Evolutionary conservation across 75 land plant genomes (phyloP).

Genomic region (Pinus albicaulis): DNA sequence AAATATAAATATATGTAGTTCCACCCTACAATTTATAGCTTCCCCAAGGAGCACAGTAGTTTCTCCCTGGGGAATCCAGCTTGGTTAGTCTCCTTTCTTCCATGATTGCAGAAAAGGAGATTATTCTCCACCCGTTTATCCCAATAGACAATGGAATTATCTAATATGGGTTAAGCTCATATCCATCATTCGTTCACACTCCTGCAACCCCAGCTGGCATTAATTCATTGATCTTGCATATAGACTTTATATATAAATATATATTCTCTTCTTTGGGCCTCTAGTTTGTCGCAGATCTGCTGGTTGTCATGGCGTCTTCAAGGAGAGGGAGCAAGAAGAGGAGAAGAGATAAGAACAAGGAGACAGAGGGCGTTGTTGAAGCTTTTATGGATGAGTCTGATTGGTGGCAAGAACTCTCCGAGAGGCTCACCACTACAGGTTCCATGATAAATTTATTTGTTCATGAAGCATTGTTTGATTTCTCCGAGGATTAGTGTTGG

Average conservation of each 20-base stretch:
- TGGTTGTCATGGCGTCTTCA: background rate
- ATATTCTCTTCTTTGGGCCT: background rate
- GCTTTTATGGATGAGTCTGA: background rate
- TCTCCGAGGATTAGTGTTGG: background rate
- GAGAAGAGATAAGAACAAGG: background rate
- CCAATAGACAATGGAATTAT: too few species aligned
- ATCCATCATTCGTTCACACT: background rate
- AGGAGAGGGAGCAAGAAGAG: conserved; percentile 1
- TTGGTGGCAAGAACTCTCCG: conserved; percentile 6
- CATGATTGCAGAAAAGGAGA: too few species aligned
- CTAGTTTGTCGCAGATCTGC: background rate
- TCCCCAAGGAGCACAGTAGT: too few species aligned
- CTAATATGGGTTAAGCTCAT: background rate
- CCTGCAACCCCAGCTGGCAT: conserved; percentile 3
- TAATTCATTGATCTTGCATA: background rate
- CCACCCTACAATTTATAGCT: too few species aligned
- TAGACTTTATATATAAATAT: too few species aligned
- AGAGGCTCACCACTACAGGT: background rate
- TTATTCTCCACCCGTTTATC: background rate
- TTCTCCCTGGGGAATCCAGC: too few species aligned
- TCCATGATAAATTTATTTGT: background rate
- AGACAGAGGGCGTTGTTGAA: background rate
- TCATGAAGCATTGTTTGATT: conserved; percentile 3
- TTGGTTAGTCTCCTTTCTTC: too few species aligned
- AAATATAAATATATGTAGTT: too few species aligned